These are phyloP conservation scores for Lathyrus oleraceus DNA, from an alignment of 306 rosid genomes.

Conservation along the genomic window DNA sequence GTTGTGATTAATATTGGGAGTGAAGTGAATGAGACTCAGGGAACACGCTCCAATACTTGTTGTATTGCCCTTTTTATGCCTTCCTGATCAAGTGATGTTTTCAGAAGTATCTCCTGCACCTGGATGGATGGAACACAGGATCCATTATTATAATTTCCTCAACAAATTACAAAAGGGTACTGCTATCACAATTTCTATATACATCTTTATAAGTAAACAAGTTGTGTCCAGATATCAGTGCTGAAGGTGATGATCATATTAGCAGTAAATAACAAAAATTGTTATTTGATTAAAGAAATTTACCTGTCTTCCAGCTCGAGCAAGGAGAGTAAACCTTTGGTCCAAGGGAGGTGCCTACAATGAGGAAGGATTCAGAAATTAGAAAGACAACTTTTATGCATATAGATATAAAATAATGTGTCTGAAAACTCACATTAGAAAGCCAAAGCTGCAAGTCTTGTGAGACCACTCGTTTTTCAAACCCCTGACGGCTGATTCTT, in stretches of 20 bases:
- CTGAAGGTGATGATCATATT: not conserved
- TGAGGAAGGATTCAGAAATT: constrained; percentile 21
- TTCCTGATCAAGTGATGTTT: constrained; percentile 85
- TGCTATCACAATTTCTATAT: not conserved
- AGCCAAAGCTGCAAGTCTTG: constrained; percentile 82
- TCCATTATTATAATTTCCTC: not conserved
- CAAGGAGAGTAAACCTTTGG: constrained; percentile 81
- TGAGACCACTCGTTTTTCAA: constrained; percentile 94
- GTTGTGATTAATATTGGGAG: not conserved
- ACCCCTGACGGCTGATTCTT: constrained; percentile 81
- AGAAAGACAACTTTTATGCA: not conserved
- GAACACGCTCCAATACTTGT: constrained; percentile 87
- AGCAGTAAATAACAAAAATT: not conserved
- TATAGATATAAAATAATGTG: not conserved
- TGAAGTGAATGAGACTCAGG: constrained; percentile 40
- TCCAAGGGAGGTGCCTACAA: constrained; percentile 72
- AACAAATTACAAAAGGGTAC: not conserved
- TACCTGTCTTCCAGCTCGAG: constrained; percentile 97
- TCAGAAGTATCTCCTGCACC: constrained; percentile 89
- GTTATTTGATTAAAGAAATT: not conserved
- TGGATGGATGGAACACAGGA: constrained; percentile 29
- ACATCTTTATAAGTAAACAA: not conserved
- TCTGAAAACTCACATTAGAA: constrained; percentile 68
- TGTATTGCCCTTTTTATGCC: constrained; percentile 89
- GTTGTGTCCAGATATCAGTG: not conserved